Evolutionary conservation across 2,329 filamentous ascomycete species (phyloP), one percentile per base, ranked within the genome.

Genomic region (Neonectria ditissima): DNA sequence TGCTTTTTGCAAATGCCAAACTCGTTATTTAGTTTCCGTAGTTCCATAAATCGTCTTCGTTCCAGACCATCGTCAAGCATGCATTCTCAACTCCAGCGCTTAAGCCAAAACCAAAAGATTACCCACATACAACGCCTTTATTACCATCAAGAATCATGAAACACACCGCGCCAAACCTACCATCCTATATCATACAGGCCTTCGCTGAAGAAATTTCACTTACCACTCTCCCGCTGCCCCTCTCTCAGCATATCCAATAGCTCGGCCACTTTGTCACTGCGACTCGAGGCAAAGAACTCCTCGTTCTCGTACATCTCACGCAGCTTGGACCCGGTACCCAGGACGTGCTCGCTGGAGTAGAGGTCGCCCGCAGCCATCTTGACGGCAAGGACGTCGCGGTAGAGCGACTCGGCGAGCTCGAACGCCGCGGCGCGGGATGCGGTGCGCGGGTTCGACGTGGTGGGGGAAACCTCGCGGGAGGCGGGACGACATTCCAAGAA

Each of bases 281-380:
- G 60, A 4, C 60, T 65, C 16, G 62, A 54, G 13, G 68, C 69
- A 24, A 71, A 75, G 47, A 73, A 75, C 3, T 55, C 48, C 45
- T 75, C 73, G 18, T 67, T 69, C 53, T 75, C 71, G 44, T 74
- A 75, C 73, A 74, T 75, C 57, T 76, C 70, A 16, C 62, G 62
- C 53, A 75, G 45, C 59, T 74, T 70, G 4, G 67, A 69, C 8
- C 63, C 71, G 10, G 73, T 74, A 10, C 59, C 59, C 43, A 72
- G 10, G 16, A 74, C 48, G 20, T 71, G 60, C 18, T 68, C 65
- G 24, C 73, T 63, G 6, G 65, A 47, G 54, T 76, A 75, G 2
- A 74, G 20, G 14, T 69, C 65, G 16, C 62, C 54, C 24, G 72
- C 72, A 2, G 65, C 64, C 45, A 65, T 67, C 56, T 74, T 71